Percentiles rank a stretch among this genome's conserved stretches.
These are phyloP conservation scores for Diospyros kaki DNA, from an alignment of 148 eudicot genomes.

Conservation along the genomic window DNA sequence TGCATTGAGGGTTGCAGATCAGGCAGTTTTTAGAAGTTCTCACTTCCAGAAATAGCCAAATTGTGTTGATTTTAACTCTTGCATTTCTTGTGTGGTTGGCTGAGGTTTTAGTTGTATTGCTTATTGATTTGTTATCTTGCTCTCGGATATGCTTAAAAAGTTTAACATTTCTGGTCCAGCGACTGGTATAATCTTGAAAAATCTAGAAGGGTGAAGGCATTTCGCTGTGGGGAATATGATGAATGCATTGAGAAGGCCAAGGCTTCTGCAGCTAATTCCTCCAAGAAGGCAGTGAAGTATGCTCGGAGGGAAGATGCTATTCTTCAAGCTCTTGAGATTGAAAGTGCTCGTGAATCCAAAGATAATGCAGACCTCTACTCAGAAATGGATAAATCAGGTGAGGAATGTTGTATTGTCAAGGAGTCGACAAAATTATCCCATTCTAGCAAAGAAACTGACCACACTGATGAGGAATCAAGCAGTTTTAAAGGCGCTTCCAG, in stretches of 20 bases:
- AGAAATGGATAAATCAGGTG: constrained; percentile 14
- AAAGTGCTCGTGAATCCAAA: constrained; percentile 40
- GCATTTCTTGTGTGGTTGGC: neutral
- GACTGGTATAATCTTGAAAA: constrained; percentile 82
- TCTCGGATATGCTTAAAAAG: neutral
- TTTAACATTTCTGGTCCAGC: constrained; percentile 31
- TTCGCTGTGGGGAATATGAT: constrained; percentile 79
- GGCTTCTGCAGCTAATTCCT: constrained; percentile 36
- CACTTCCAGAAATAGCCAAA: neutral
- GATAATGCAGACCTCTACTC: constrained; percentile 17
- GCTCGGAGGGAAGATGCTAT: constrained; percentile 85
- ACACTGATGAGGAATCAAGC: constrained; percentile 32
- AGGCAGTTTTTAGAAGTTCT: neutral
- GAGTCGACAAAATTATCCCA: constrained; percentile 23
- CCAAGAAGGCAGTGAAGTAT: constrained; percentile 56
- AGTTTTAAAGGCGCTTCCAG: constrained; percentile 36
- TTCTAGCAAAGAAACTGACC: constrained; percentile 29
- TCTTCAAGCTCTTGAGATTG: constrained; percentile 79
- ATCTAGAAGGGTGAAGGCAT: constrained; percentile 64
- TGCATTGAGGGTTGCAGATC: neutral
- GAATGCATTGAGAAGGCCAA: constrained; percentile 69
- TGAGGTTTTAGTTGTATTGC: neutral
- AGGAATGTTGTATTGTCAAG: constrained; percentile 24
- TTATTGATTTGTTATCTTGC: neutral
- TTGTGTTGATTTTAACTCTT: neutral